Percentiles rank a stretch among this genome's conserved stretches.
Evolutionary conservation across 164 flowering plant species (phyloP).

Genomic region (Nymphaea colorata): DNA sequence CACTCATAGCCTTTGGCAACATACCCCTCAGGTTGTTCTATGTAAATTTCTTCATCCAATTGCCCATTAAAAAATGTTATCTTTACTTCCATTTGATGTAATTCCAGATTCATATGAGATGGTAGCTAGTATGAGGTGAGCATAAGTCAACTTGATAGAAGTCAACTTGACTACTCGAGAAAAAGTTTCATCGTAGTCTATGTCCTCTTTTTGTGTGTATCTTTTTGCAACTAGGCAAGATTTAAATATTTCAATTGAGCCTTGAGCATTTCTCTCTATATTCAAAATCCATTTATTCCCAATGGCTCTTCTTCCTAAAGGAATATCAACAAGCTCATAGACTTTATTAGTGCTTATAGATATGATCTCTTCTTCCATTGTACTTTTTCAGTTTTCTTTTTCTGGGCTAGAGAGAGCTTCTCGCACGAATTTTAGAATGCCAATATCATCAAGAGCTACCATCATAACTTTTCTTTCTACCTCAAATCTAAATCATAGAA

Average conservation of each 20-base stretch:
- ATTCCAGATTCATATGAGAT: background rate
- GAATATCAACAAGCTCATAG: background rate
- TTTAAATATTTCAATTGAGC: background rate
- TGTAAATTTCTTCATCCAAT: background rate
- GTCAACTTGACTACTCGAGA: background rate
- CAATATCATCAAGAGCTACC: background rate
- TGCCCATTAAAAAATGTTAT: background rate
- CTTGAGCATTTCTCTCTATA: background rate
- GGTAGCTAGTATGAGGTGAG: background rate
- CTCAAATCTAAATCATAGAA: background rate
- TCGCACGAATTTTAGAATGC: background rate
- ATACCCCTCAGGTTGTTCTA: background rate
- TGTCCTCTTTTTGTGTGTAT: background rate
- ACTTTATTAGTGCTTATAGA: background rate
- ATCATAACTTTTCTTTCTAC: background rate
- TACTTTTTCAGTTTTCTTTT: background rate
- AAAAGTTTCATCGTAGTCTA: background rate
- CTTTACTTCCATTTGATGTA: background rate
- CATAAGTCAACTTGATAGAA: background rate
- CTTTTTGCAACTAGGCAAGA: background rate
- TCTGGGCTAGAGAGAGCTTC: background rate
- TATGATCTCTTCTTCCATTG: background rate
- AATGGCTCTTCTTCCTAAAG: background rate
- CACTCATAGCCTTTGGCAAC: background rate
- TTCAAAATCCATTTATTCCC: background rate